Percentiles rank a stretch among this genome's conserved stretches.
phyloP scores from a whole-genome alignment of 768 basidiomycete genomes.

The Suillus subluteus region DNA sequence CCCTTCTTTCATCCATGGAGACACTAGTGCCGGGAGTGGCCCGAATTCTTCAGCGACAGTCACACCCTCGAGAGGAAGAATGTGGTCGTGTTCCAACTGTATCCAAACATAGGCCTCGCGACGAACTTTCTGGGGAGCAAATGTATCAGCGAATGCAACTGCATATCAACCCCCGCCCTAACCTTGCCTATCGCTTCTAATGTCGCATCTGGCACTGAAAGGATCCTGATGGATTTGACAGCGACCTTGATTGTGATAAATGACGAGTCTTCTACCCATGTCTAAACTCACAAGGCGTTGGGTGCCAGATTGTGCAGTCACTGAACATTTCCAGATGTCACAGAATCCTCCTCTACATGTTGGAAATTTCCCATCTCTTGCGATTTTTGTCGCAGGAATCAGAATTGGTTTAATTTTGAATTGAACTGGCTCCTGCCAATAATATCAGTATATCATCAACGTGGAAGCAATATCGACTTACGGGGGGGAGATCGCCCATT shows the following conservation, averaged over 20 bases:
- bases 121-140: constrained; percentile 26
- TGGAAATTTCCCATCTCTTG: background rate
- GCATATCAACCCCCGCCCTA: background rate
- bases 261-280: background rate
- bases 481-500: background rate
- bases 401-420: background rate
- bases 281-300: background rate
- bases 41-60: constrained; percentile 16
- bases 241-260: constrained; percentile 10
- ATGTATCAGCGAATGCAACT: background rate
- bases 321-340: constrained; percentile 17
- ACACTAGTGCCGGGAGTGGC: constrained; percentile 23
- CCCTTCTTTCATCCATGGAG: constrained; percentile 32
- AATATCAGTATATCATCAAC: background rate
- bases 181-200: background rate
- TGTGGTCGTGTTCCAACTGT: constrained; percentile 33
- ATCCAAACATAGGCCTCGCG: constrained; percentile 37
- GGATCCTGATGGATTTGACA: constrained; percentile 13
- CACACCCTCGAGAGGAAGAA: constrained; percentile 34
- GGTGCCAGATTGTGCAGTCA: background rate
- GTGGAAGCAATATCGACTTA: background rate
- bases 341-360: background rate
- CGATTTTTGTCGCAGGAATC: background rate
- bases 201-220: background rate
- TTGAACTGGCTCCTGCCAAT: background rate